Evolutionary conservation across 108 stramenopile genomes (phyloP).

Genomic region (Pseudonitzschia multistriata): DNA sequence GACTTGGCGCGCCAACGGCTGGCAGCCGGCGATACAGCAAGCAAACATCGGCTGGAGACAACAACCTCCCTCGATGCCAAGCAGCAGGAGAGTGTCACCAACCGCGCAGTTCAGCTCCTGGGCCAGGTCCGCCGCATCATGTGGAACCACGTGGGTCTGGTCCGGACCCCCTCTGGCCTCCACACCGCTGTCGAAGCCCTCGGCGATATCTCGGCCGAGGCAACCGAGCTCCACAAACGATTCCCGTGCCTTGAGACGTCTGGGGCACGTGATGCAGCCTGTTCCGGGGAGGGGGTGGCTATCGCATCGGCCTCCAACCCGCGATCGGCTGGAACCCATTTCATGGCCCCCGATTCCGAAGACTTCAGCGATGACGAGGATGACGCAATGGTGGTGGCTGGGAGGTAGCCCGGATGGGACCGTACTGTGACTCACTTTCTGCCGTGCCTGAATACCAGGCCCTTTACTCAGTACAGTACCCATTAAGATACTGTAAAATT

Average conservation of each 20-base stretch:
- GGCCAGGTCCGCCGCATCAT: slow-evolving; percentile 63
- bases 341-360: slow-evolving; percentile 41
- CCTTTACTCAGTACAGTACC: no score
- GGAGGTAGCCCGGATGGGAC: no score
- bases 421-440: background rate
- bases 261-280: slow-evolving; percentile 78
- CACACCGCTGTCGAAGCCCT: slow-evolving; percentile 60
- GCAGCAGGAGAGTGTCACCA: slow-evolving; percentile 36
- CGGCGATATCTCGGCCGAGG: slow-evolving; percentile 52
- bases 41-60: background rate
- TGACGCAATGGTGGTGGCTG: slow-evolving; percentile 25
- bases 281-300: slow-evolving; percentile 72
- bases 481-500: no score
- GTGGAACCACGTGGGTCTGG: slow-evolving; percentile 94
- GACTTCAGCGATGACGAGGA: slow-evolving; percentile 37
- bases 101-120: slow-evolving; percentile 53
- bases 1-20: background rate
- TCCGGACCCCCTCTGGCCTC: slow-evolving; percentile 74
- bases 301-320: slow-evolving; percentile 61
- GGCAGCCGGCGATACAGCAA: no score
- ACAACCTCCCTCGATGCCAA: slow-evolving; percentile 21
- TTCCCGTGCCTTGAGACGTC: slow-evolving; percentile 57
- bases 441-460: no score
- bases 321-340: slow-evolving; percentile 75
- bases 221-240: slow-evolving; percentile 49